Base-by-base conservation (phyloP, 305 asterid genomes). In the Galium porrigens region DNA sequence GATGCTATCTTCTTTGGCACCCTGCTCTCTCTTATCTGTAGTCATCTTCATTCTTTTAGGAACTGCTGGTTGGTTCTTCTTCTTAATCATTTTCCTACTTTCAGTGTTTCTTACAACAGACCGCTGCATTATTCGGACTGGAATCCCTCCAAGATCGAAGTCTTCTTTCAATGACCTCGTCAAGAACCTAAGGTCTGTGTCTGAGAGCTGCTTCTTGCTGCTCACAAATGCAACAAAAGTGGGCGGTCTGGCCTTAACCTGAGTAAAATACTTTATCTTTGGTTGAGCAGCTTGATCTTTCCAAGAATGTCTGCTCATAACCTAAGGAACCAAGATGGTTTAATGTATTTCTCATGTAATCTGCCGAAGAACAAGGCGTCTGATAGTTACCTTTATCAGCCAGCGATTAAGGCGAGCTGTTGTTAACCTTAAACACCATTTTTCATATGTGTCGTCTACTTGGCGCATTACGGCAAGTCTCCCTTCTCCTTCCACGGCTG, bases 301-400 rank as follows among this genome's bases (percentile, higher is more conserved):
- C 96, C 96, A 92, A 12, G 96, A 92, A 77, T 89, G 99, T 67
- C 95, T 75, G 83, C 96, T 85, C 96, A 92, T 89, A 52, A 92
- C 94, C 97, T 90, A 69, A 70, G 17, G 64, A 34, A 55, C 54
- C 60, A 59, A 6, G 36, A 58, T 25, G 29, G 44, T 58, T 54
- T 15, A 6, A 46, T 46, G 14, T 44, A 9, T 34, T 46, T 27
- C 22, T 17, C 34, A 30, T 6, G 1, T 42, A 52, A 20, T 30
- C 3, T 29, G 44, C 41, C 22, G 2, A 67, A 56, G 32, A 64
- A 41, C 5, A 59, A 55, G 18, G 36, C 46, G 20, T 14, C 11
- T 42, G 0, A 36, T 5, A 44, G 71, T 64, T 72, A 85, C 97
- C 94, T 91, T 91, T 73, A 83, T 83, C 59, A 91, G 29, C 96